Percentiles rank a stretch among this genome's conserved stretches.
Evolutionary conservation across 805 yeast genomes (phyloP).

Genomic region (Ogataea paradorogensis): DNA sequence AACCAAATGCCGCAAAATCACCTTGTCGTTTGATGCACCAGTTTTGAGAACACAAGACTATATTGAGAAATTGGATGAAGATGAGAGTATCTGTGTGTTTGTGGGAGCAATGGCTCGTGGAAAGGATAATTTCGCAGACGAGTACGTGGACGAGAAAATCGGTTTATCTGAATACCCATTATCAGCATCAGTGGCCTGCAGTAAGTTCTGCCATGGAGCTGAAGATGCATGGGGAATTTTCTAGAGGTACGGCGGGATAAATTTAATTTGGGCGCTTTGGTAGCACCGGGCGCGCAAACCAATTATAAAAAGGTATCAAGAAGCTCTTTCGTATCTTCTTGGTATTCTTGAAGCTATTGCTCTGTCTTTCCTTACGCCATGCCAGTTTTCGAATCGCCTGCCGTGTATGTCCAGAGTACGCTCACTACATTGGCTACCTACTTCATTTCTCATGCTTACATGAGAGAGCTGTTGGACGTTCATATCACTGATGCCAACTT

Average conservation of each 20-base stretch:
- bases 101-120: conserved; percentile 99
- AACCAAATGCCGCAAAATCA: conserved; percentile 89
- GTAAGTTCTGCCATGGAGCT: conserved; percentile 97
- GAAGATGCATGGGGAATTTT: conserved; percentile 94
- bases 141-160: conserved; percentile 91
- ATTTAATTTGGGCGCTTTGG: conserved; percentile 1
- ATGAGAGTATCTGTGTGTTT: conserved; percentile 94
- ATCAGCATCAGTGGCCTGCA: conserved; percentile 96
- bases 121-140: conserved; percentile 95
- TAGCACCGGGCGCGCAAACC: conserved; percentile 7
- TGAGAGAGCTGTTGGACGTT: conserved; percentile 38
- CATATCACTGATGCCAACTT: conserved; percentile 40
- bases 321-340: conserved; percentile 5
- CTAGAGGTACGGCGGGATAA: conserved; percentile 5
- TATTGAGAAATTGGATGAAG: conserved; percentile 72
- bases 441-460: conserved; percentile 40
- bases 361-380: conserved; percentile 20
- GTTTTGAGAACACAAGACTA: conserved; percentile 87
- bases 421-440: conserved; percentile 40
- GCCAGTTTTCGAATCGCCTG: conserved; percentile 47
- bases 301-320: conserved; percentile 2
- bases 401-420: conserved; percentile 42
- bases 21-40: conserved; percentile 89
- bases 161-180: conserved; percentile 94
- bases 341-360: conserved; percentile 12